phyloP scores from a whole-genome alignment of 345 rosid species.

The Aurinia saxatilis region DNA sequence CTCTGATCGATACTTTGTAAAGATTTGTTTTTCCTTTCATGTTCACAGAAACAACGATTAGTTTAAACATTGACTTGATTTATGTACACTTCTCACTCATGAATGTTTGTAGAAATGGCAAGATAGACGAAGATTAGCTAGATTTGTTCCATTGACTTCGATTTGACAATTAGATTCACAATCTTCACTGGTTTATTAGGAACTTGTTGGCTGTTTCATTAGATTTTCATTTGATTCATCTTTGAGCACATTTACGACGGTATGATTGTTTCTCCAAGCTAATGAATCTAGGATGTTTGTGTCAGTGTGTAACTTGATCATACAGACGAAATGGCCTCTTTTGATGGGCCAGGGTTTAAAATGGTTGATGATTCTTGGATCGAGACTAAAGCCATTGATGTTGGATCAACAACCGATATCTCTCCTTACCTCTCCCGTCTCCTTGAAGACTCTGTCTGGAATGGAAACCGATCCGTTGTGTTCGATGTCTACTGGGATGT shows the following conservation, averaged over 20 bases:
- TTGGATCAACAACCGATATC: conserved; percentile 23
- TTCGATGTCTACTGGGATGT: conserved; percentile 28
- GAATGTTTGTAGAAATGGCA: neutral
- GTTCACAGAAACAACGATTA: neutral
- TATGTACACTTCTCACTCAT: neutral
- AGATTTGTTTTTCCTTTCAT: neutral
- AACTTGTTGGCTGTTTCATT: neutral
- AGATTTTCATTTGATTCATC: neutral
- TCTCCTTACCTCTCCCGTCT: conserved; percentile 28
- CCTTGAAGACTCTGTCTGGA: conserved; percentile 25
- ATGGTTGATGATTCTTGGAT: conserved; percentile 26
- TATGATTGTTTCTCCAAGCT: neutral
- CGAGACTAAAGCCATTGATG: conserved; percentile 28
- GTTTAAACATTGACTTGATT: neutral
- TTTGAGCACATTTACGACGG: neutral
- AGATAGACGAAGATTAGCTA: too few species aligned
- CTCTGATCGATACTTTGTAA: neutral
- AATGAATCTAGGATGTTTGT: neutral
- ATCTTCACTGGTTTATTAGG: too few species aligned
- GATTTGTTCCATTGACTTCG: too few species aligned
- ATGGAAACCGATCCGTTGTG: conserved; percentile 22
- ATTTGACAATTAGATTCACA: too few species aligned
- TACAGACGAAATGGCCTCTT: conserved; percentile 25
- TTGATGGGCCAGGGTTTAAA: conserved; percentile 24
- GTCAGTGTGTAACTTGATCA: neutral